phyloP scores from a whole-genome alignment of 495 filamentous ascomycete genomes.

The Tetracladium marchalianum region DNA sequence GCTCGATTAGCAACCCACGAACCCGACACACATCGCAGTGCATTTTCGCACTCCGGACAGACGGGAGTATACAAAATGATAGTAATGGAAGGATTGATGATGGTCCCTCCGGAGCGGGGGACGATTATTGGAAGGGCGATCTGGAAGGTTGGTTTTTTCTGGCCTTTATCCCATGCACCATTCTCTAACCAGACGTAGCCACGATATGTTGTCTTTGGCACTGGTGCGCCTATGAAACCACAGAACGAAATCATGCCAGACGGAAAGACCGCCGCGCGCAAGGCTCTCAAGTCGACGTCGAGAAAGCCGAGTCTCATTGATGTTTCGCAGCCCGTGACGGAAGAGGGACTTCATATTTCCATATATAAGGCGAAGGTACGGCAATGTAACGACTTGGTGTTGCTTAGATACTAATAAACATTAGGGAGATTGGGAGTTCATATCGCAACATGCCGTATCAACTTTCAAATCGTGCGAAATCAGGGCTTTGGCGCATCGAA shows the following conservation, averaged over 20 bases:
- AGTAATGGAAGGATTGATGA: conserved; percentile 45
- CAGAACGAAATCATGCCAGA: conserved; percentile 5
- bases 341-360: conserved; percentile 37
- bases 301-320: conserved; percentile 17
- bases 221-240: conserved; percentile 7
- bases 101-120: conserved; percentile 44
- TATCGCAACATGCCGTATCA: conserved; percentile 37
- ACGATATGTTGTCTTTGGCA: conserved; percentile 20
- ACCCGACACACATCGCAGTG: too few species aligned
- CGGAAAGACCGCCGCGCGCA: conserved; percentile 7
- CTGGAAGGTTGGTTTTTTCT: conserved; percentile 40
- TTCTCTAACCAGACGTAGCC: conserved; percentile 6
- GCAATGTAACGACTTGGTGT: background rate
- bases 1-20: too few species aligned
- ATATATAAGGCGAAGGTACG: conserved; percentile 46
- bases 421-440: conserved; percentile 39
- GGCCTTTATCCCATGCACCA: too few species aligned
- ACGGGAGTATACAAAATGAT: conserved; percentile 9
- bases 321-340: conserved; percentile 9
- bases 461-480: conserved; percentile 42
- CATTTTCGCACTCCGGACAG: background rate
- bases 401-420: background rate
- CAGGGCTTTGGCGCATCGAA: conserved; percentile 41
- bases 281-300: conserved; percentile 11
- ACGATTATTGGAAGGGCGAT: conserved; percentile 43